phyloP scores from a whole-genome alignment of 2,329 filamentous ascomycete genomes.

The Colletotrichum somersetense region DNA sequence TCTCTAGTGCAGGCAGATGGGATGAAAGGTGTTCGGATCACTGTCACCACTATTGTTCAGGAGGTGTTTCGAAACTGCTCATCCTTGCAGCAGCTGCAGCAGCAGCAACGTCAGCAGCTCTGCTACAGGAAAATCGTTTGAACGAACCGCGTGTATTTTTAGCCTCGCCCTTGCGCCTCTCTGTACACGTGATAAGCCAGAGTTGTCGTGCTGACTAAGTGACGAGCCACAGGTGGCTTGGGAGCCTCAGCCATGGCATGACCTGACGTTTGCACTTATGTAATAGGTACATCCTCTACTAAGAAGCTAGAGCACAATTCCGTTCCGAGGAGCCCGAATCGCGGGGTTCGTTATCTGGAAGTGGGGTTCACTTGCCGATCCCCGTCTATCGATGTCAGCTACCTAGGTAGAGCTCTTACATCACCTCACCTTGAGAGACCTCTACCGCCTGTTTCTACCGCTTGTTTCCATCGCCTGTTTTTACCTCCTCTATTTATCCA shows the following conservation, averaged over 20 bases:
- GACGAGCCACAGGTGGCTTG: rapidly evolving
- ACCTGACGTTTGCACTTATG: background rate
- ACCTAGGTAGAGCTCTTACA: constrained; percentile 6
- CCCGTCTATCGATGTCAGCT: background rate
- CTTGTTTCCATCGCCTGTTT: constrained; percentile 11
- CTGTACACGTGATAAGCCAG: background rate
- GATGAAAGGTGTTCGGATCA: constrained; percentile 37
- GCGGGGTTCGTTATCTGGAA: constrained; percentile 37
- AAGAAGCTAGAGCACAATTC: background rate
- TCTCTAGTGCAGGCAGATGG: constrained; percentile 21
- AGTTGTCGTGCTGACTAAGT: background rate
- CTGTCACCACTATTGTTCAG: constrained; percentile 31
- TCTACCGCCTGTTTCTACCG: background rate
- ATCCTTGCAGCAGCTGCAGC: constrained; percentile 18
- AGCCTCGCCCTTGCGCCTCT: background rate
- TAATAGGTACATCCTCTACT: background rate
- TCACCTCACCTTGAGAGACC: background rate
- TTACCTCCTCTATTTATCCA: constrained; percentile 3
- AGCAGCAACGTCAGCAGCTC: constrained; percentile 3
- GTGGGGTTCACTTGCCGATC: constrained; percentile 33
- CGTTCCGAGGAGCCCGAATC: constrained; percentile 4
- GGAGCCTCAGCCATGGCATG: background rate
- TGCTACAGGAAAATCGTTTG: constrained; percentile 31
- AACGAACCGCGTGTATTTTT: constrained; percentile 27
- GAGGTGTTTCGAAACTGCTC: constrained; percentile 38